These are phyloP conservation scores for Plantago coronopus DNA, from an alignment of 305 asterid genomes.

Conservation along the genomic window DNA sequence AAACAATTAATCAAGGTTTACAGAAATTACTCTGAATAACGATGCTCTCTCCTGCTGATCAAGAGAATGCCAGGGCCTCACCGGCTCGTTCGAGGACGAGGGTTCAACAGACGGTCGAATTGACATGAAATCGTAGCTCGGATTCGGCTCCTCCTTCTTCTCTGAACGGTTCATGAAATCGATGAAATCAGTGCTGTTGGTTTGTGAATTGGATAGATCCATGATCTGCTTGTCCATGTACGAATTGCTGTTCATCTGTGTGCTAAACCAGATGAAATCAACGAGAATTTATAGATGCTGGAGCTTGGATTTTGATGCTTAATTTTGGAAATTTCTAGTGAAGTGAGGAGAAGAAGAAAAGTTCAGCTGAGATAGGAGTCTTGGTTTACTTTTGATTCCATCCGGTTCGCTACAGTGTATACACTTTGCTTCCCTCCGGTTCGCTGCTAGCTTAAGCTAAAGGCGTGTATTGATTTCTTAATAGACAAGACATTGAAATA, in stretches of 20 bases:
- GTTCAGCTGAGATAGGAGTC: no score
- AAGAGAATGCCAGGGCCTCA: constrained; percentile 63
- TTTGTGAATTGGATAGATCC: constrained; percentile 81
- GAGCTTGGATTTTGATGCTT: no score
- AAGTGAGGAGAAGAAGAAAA: no score
- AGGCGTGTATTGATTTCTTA: no score
- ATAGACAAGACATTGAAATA: no score
- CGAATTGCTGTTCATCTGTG: constrained; percentile 57
- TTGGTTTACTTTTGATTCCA: no score
- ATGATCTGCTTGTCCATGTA: constrained; percentile 96
- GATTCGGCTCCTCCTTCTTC: constrained; percentile 41
- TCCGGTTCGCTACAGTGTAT: no score
- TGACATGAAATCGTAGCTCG: constrained; percentile 62
- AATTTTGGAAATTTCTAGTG: no score
- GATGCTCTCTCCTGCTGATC: constrained; percentile 47
- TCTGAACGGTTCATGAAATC: constrained; percentile 63
- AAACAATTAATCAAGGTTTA: constrained; percentile 3
- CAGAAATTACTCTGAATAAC: constrained; percentile 48
- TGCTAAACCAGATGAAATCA: constrained; percentile 18
- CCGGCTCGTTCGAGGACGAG: constrained; percentile 36
- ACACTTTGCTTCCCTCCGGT: no score
- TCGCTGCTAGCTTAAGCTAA: no score
- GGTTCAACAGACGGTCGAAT: constrained; percentile 37
- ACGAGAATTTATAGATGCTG: not conserved
- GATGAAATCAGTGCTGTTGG: constrained; percentile 43